These are phyloP conservation scores for Begonia loranthoides DNA, from an alignment of 306 rosid genomes.

Conservation along the genomic window DNA sequence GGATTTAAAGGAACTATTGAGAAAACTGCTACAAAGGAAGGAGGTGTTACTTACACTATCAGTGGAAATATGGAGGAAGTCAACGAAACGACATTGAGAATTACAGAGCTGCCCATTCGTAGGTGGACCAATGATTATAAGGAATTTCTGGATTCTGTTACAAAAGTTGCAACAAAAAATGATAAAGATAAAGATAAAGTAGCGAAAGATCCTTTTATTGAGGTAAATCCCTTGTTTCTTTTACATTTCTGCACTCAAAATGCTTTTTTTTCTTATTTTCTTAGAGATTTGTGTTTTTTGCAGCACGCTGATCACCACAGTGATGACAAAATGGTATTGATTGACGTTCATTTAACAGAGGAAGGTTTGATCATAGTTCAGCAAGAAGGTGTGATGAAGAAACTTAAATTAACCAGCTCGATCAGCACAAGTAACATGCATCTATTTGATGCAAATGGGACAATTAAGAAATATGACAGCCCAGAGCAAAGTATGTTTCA, in stretches of 20 bases:
- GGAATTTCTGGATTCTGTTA: conserved; percentile 64
- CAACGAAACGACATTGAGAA: conserved; percentile 46
- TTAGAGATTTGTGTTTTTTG: conserved; percentile 2
- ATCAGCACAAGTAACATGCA: conserved; percentile 83
- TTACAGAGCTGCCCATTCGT: conserved; percentile 67
- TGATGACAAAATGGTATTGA: conserved; percentile 60
- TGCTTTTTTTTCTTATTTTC: conserved; percentile 1
- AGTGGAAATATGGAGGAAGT: conserved; percentile 55
- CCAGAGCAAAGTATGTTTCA: conserved; percentile 64
- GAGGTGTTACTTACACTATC: conserved; percentile 31
- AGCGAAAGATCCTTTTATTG: conserved; percentile 67
- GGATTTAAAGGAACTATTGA: conserved; percentile 69
- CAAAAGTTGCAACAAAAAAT: conserved; percentile 50
- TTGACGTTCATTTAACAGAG: conserved; percentile 41
- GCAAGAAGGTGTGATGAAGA: conserved; percentile 78
- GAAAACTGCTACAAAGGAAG: conserved; percentile 49
- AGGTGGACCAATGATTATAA: conserved; percentile 94
- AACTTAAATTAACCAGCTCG: conserved; percentile 48
- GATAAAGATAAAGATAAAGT: conserved; percentile 32
- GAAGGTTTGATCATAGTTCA: conserved; percentile 37
- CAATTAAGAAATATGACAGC: conserved; percentile 66
- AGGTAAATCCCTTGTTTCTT: conserved; percentile 23
- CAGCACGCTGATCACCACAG: conserved; percentile 83
- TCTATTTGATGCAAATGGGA: conserved; percentile 68
- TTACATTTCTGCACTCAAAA: background rate